These are phyloP conservation scores for Kodamaea fungicola DNA, from an alignment of 1,139 yeast species.

Conservation along the genomic window DNA sequence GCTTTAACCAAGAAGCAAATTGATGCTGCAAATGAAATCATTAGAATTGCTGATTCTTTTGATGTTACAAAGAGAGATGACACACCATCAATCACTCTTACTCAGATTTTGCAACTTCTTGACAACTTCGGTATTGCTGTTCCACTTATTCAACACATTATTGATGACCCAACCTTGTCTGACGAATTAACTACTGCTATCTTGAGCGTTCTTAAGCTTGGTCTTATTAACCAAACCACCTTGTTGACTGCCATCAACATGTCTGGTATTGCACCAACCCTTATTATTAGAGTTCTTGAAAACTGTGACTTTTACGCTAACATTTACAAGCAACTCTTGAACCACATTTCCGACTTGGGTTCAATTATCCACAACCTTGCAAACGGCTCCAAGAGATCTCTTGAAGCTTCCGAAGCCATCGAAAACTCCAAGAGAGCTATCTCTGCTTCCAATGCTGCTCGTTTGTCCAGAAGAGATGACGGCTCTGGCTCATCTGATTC, in stretches of 20 bases:
- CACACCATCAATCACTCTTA: conserved; percentile 41
- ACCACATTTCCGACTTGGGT: conserved; percentile 31
- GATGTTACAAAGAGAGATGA: conserved; percentile 34
- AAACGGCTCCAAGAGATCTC: background rate
- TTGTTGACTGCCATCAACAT: conserved; percentile 42
- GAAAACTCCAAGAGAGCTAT: no score
- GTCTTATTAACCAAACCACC: conserved; percentile 33
- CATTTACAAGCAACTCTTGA: conserved; percentile 35
- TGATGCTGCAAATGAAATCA: conserved; percentile 24
- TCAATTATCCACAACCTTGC: conserved; percentile 23
- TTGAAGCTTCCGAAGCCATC: no score
- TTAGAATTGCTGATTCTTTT: conserved; percentile 27
- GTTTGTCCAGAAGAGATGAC: no score
- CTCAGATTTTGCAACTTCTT: conserved; percentile 39
- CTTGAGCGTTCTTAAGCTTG: conserved; percentile 30
- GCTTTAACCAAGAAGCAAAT: conserved; percentile 32
- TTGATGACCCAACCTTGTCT: conserved; percentile 31
- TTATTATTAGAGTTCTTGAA: conserved; percentile 34
- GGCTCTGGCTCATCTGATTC: conserved; percentile 3
- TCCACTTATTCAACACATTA: conserved; percentile 29
- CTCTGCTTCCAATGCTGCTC: no score
- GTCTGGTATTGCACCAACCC: conserved; percentile 42
- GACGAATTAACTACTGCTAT: conserved; percentile 29
- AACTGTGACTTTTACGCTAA: conserved; percentile 43
- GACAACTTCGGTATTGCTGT: conserved; percentile 40